These are phyloP conservation scores for Pyrus betulifolia DNA, from an alignment of 306 rosid genomes.

Conservation along the genomic window DNA sequence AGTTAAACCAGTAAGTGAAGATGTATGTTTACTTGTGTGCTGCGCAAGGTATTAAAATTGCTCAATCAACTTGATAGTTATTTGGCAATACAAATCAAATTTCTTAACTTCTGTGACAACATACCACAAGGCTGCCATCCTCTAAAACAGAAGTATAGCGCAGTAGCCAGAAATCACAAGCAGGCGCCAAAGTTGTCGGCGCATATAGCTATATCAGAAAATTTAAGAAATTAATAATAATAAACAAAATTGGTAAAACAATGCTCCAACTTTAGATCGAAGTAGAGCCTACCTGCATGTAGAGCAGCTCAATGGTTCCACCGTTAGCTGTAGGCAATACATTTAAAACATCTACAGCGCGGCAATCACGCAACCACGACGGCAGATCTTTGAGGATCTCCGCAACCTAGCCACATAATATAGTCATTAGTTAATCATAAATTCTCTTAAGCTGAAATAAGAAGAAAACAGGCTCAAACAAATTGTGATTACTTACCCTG, in stretches of 20 bases:
- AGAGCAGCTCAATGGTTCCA: slow-evolving; percentile 98
- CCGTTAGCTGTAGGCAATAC: slow-evolving; percentile 96
- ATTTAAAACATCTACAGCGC: slow-evolving; percentile 88
- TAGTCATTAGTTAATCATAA: slow-evolving; percentile 1
- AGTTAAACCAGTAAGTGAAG: background rate
- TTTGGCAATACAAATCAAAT: slow-evolving; percentile 3
- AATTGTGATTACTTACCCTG: slow-evolving; percentile 55
- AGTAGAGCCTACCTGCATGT: slow-evolving; percentile 69
- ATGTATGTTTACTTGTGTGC: background rate
- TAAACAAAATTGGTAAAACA: background rate
- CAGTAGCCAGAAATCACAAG: slow-evolving; percentile 93
- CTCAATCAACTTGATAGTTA: background rate
- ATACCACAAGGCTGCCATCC: slow-evolving; percentile 95
- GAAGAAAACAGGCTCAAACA: background rate
- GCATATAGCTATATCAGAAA: slow-evolving; percentile 64
- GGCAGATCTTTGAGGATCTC: slow-evolving; percentile 98
- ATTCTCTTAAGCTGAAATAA: slow-evolving; percentile 8
- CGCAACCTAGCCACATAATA: slow-evolving; percentile 60
- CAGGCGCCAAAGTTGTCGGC: slow-evolving; percentile 90
- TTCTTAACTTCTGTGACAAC: slow-evolving; percentile 6
- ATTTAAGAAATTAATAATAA: background rate
- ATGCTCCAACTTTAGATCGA: background rate
- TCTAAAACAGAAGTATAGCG: slow-evolving; percentile 93
- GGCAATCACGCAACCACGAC: slow-evolving; percentile 95
- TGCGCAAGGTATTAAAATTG: background rate